Evolutionary conservation across 768 basidiomycete genomes (phyloP), one percentile per base, ranked within the genome.

Genomic region (Mycena albidolilacea): DNA sequence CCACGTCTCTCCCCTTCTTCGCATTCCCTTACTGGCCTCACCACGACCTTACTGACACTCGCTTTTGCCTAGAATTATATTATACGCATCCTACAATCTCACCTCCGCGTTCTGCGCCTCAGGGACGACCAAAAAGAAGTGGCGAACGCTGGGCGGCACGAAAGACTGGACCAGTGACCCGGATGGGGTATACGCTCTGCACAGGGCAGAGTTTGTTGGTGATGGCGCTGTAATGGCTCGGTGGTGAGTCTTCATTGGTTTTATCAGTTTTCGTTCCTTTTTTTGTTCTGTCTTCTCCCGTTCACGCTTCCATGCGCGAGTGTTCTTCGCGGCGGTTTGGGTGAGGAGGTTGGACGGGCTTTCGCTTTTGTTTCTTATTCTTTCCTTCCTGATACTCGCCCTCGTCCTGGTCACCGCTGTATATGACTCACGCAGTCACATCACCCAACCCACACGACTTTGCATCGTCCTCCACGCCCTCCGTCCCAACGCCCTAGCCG

Each of bases 351-450:
- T 39, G 5, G 57, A 35, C 38, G 57, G 37, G 35, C 23, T 58
- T 35, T 54, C n/a, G 52, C 52, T 54, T 54, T 54, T n/a, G 21
- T 54, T 54, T 54, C 52, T 54, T 58, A 39, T 19, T 58, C 57
- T 19, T 61, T 30, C 41, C 41, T 30, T 23, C 60, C 60, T 61
- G 60, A 30, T 61, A 44, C 30, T 44, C 41, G 1, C 11, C 46
- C 46, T 48, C 17, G 15, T 17, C 46, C 46, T 61, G 43, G 23
- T 61, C 60, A 39, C 60, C 41, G 21, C 41, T 61, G 60, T 61
- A 61, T 44, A 14, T 61, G 60, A 44, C 60, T 61, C 60, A 61
- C 60, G 60, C 60, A 61, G 60, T 43, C 60, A 61, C 35, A 43
- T 61, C 41, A 60, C 58, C 38, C 58, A 60, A n/a, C 39, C 39